These are phyloP conservation scores for Besnoitia besnoiti DNA, from an alignment of 169 alveolate species.

Conservation along the genomic window DNA sequence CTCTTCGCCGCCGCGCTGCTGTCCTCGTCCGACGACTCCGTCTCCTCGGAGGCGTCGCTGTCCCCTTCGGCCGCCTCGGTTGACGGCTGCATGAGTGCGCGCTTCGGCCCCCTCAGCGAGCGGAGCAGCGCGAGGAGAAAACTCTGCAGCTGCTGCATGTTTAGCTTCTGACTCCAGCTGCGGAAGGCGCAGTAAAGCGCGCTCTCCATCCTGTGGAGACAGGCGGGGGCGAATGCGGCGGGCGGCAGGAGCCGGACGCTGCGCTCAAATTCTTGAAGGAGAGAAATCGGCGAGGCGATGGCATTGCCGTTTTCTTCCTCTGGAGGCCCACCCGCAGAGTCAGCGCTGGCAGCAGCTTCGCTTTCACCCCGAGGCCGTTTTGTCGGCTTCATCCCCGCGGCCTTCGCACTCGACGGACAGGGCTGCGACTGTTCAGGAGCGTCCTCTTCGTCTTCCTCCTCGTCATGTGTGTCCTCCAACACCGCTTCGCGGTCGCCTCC, in stretches of 20 bases:
- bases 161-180: conserved; percentile 27
- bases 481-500: neutral
- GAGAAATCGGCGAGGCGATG: neutral
- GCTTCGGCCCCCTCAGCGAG: neutral
- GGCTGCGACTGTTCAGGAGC: neutral
- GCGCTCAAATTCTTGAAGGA: neutral
- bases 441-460: neutral
- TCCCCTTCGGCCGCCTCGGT: neutral
- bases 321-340: neutral
- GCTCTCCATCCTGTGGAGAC: neutral
- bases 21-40: neutral
- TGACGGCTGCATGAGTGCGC: neutral
- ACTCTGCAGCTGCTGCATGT: neutral
- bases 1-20: neutral
- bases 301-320: neutral
- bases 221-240: neutral
- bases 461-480: neutral
- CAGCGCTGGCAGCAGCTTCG: neutral
- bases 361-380: neutral
- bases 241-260: neutral
- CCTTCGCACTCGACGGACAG: neutral
- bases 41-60: neutral
- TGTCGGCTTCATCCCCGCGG: neutral
- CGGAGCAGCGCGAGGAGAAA: neutral
- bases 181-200: conserved; percentile 4